These are phyloP conservation scores for Boletus tylopilopsis DNA, from an alignment of 768 basidiomycete species.

Conservation along the genomic window DNA sequence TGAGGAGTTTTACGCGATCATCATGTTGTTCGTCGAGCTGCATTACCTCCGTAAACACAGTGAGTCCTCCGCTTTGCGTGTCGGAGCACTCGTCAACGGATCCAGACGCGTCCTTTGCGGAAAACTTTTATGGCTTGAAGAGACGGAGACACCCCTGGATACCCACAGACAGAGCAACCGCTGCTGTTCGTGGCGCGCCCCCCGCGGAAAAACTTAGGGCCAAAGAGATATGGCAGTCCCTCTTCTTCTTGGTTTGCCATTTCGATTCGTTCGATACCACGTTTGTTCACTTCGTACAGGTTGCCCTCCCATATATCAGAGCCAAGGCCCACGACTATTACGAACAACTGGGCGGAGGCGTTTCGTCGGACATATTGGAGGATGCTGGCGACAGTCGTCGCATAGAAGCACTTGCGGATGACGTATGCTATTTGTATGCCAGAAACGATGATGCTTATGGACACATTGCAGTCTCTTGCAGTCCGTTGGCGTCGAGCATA, in stretches of 20 bases:
- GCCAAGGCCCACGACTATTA: constrained; percentile 89
- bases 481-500: constrained; percentile 58
- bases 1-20: constrained; percentile 90
- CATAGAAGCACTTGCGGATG: constrained; percentile 45
- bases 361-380: constrained; percentile 61
- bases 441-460: constrained; percentile 2
- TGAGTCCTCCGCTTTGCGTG: constrained; percentile 34
- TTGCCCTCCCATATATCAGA: constrained; percentile 85
- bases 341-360: constrained; percentile 83
- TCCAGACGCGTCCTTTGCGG: constrained; percentile 88
- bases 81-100: constrained; percentile 2
- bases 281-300: constrained; percentile 32
- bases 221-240: constrained; percentile 69
- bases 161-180: constrained; percentile 60
- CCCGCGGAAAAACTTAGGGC: constrained; percentile 61
- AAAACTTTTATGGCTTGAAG: constrained; percentile 94
- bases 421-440: constrained; percentile 36
- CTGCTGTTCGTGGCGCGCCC: constrained; percentile 64
- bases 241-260: constrained; percentile 73
- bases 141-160: constrained; percentile 69
- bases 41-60: constrained; percentile 88
- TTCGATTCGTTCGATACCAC: background rate
- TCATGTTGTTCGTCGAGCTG: constrained; percentile 88
- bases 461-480: constrained; percentile 41
- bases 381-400: constrained; percentile 46